phyloP scores from a whole-genome alignment of 2,329 filamentous ascomycete genomes.

The Cladophialophora exuberans region DNA sequence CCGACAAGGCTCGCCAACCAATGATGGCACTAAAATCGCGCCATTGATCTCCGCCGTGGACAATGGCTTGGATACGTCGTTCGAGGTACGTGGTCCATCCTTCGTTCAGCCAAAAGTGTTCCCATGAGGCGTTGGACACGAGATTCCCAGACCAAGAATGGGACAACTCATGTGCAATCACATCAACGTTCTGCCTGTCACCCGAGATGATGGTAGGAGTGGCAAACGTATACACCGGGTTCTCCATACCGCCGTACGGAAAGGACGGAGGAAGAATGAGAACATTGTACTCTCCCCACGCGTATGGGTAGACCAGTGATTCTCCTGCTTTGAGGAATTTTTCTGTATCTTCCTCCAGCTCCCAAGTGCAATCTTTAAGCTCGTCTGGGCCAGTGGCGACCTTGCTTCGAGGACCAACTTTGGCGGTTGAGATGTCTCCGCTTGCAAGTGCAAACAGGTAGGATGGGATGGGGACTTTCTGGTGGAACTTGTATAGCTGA shows the following conservation, averaged over 20 bases:
- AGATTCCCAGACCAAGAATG: constrained; percentile 88
- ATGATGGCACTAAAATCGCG: constrained; percentile 96
- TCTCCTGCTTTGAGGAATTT: constrained; percentile 89
- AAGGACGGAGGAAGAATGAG: constrained; percentile 88
- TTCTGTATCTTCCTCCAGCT: constrained; percentile 88
- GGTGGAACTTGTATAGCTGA: constrained; percentile 79
- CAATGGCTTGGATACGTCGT: constrained; percentile 73
- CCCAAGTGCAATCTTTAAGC: constrained; percentile 81
- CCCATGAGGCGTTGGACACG: constrained; percentile 56
- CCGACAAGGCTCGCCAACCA: constrained; percentile 87
- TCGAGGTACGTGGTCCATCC: constrained; percentile 97
- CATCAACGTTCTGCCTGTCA: constrained; percentile 88
- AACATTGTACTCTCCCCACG: constrained; percentile 95
- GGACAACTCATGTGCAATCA: constrained; percentile 83
- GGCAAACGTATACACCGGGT: constrained; percentile 92
- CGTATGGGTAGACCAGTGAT: constrained; percentile 79
- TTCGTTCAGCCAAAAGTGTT: constrained; percentile 65
- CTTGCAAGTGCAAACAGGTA: constrained; percentile 92
- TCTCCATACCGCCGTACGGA: constrained; percentile 89
- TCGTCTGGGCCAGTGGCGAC: constrained; percentile 90
- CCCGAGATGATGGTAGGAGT: constrained; percentile 94
- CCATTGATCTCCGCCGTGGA: constrained; percentile 76
- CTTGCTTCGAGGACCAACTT: constrained; percentile 80
- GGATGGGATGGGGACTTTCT: constrained; percentile 88
- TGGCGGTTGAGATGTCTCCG: constrained; percentile 78